These are phyloP conservation scores for Boletus tomentosulus DNA, from an alignment of 768 basidiomycete species.

Conservation along the genomic window DNA sequence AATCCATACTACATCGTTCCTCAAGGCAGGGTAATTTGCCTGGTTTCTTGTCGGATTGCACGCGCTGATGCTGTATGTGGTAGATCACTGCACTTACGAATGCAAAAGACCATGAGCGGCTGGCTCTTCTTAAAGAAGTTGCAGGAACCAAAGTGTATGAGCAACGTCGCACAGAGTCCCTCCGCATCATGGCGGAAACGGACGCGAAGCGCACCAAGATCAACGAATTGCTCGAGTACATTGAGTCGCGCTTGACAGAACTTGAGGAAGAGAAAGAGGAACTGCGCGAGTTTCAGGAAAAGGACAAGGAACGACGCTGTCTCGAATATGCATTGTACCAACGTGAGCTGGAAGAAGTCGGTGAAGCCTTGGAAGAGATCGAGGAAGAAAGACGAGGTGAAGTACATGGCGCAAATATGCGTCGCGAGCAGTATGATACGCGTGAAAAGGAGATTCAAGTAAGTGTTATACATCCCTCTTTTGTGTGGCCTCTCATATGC, in stretches of 20 bases:
- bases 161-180: slow-evolving; percentile 83
- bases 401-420: slow-evolving; percentile 76
- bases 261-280: slow-evolving; percentile 99
- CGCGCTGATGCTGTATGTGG: slow-evolving; percentile 3
- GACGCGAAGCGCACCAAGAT: slow-evolving; percentile 92
- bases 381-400: slow-evolving; percentile 79
- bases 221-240: slow-evolving; percentile 82
- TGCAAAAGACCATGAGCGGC: slow-evolving; percentile 91
- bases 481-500: not conserved
- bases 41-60: not conserved
- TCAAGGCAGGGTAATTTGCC: slow-evolving; percentile 78
- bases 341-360: slow-evolving; percentile 86
- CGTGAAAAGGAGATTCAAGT: slow-evolving; percentile 87
- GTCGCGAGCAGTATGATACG: slow-evolving; percentile 76
- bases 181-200: slow-evolving; percentile 97
- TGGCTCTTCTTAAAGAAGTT: slow-evolving; percentile 94
- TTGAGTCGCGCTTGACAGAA: slow-evolving; percentile 84
- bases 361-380: slow-evolving; percentile 79
- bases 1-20: slow-evolving; percentile 99
- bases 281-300: slow-evolving; percentile 92
- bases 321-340: slow-evolving; percentile 94
- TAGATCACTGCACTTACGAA: slow-evolving; percentile 96
- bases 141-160: slow-evolving; percentile 99
- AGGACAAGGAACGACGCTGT: slow-evolving; percentile 91
- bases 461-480: slow-evolving; percentile 10